Evolutionary conservation across 2,329 filamentous ascomycete species (phyloP), one percentile per base, ranked within the genome.

Genomic region (Cercospora sp.): DNA sequence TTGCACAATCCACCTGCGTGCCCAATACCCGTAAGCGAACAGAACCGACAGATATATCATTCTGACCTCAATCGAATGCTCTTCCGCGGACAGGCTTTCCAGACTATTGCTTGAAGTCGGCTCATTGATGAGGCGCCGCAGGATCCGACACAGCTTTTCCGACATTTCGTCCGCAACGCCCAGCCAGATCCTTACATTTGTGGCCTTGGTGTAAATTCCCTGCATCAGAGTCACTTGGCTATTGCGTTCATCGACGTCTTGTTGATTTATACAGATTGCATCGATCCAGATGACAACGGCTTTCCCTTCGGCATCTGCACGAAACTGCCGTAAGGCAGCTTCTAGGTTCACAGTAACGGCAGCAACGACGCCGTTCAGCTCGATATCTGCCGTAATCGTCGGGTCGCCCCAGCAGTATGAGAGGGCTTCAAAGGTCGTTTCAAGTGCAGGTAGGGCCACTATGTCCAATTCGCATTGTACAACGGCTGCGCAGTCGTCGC

Each of bases 211-310:
- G 36, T 71, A 71, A 23, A 71, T 66, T 23, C 48, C 33, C 6
- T 63, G 62, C 69, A 71, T 71, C 5, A 71, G 28, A 31, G 45
- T 18, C n/a, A 69, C 68, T 53, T 71, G 69, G 10, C 48, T 42
- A 5, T 55, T 26, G 26, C 60, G 58, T 51, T 71, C 69, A 1
- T 60, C n/a, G 9, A 53, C 45, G 33, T 70, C 63, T 2, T 45
- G 23, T 40, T 72, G 70, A 33, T 71, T 61, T 20, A 71, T 71
- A 42, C 70, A 70, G n/a, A 70, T 64, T 12, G 68, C 65, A 40
- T 69, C 69, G 40, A 71, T 66, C 69, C 69, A 69, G 18, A 69
- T 45, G 57, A 23, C 18, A 10, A 55, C n/a, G n/a, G 10, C 13
- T 18, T 51, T 8, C 6, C 30, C 26, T 18, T 13, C 28, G 20